Evolutionary conservation across 2,329 filamentous ascomycete genomes (phyloP), one percentile per base, ranked within the genome.

Genomic region (Microdochium paspali): DNA sequence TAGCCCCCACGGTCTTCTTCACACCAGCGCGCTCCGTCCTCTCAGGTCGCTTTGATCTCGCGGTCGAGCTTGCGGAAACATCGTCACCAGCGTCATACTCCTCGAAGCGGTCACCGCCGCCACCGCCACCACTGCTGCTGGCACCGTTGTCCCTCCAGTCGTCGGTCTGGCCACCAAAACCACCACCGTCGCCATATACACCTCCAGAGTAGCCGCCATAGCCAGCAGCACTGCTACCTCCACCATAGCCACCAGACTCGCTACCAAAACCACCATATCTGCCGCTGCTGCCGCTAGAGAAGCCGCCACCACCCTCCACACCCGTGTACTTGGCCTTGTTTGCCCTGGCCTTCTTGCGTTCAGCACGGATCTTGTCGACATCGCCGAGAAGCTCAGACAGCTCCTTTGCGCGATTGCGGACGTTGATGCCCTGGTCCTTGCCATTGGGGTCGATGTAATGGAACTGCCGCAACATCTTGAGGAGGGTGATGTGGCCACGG

Each of bases 381-480:
- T 98, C 93, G 58, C 87, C 76, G 44, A 98, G 75, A n/a, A 98
- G 79, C 53, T 98, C 94, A 12, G 88, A 86, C 45, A 98, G 75
- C 70, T 98, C 93, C 69, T 96, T 96, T 55, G 93, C 90, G 54
- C 93, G 81, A 70, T 97, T 97, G 56, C 93, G 85, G 50, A 98
- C 93, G 62, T 98, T 98, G 67, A 98, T 82, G 51, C 93, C 93
- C 67, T 98, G 93, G 63, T 98, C 93, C 68, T 98, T 98, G 65
- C 93, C 93, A 66, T 97, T 97, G 63, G 80, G 77, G 62, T 98
- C 82, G 66, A 98, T 97, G 69, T 77, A 98, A 70, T 98, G 93
- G 68, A 98, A 98, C 66, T 98, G 93, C 49, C 90, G 87, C 48
- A 98, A 80, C 93, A 98, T 98, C 70, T 96, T 95, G 50, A 98